These are phyloP conservation scores for Colletotrichum chrysophilum DNA, from an alignment of 2,329 filamentous ascomycete genomes.

Conservation along the genomic window DNA sequence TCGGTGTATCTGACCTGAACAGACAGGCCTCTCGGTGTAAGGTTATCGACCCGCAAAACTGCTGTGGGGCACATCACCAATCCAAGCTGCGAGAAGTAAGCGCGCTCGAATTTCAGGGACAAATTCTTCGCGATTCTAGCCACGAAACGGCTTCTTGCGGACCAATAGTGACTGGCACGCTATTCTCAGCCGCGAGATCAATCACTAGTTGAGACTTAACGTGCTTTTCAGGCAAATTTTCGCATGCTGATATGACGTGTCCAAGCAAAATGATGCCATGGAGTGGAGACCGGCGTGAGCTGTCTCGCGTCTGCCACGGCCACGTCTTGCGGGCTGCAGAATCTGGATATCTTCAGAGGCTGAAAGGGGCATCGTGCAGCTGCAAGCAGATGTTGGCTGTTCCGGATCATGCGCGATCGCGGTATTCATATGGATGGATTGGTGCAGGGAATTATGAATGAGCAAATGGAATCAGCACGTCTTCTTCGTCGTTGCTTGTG, in stretches of 20 bases:
- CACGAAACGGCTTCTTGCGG: neutral
- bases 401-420: fast-evolving
- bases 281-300: neutral
- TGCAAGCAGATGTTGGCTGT: neutral
- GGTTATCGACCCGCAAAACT: too few species aligned
- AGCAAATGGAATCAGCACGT: neutral
- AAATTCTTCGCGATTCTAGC: neutral
- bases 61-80: neutral
- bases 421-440: neutral
- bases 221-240: neutral
- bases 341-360: neutral
- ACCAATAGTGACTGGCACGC: neutral
- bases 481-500: too few species aligned
- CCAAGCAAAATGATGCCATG: neutral
- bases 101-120: neutral
- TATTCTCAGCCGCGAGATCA: neutral
- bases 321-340: neutral
- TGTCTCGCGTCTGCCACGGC: neutral
- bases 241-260: neutral
- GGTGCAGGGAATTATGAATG: fast-evolving
- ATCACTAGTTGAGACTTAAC: neutral
- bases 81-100: neutral
- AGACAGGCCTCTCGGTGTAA: neutral
- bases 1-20: neutral
- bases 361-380: fast-evolving